phyloP scores from a whole-genome alignment of 2,329 filamentous ascomycete genomes.

The Fusarium burgessii region DNA sequence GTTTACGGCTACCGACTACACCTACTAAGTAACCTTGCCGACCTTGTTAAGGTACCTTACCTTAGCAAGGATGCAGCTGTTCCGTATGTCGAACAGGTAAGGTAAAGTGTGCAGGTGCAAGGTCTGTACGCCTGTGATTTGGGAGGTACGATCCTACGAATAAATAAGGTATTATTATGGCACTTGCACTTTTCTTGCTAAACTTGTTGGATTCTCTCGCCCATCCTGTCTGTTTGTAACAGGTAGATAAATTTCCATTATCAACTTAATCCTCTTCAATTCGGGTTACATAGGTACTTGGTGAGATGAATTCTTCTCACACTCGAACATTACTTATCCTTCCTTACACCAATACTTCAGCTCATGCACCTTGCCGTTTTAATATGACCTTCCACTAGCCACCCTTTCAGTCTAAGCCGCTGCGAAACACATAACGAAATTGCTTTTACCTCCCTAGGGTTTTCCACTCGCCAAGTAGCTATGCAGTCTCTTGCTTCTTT shows the following conservation, averaged over 20 bases:
- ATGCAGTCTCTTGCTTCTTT: neutral
- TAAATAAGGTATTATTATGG: neutral
- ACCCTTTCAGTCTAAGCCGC: neutral
- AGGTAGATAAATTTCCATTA: neutral
- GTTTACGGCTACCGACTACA: neutral
- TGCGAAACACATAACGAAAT: neutral
- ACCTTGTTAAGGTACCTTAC: too few relatives aligned
- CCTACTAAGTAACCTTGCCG: too few relatives aligned
- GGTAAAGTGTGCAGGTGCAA: neutral
- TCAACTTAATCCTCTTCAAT: neutral
- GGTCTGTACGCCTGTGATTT: neutral
- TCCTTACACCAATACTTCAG: conserved; percentile 11
- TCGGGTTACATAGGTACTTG: neutral
- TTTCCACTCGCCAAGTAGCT: neutral
- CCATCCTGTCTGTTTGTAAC: neutral
- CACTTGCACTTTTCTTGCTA: neutral
- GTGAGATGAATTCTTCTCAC: neutral
- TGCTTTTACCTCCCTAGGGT: conserved; percentile 1
- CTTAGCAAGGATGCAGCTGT: neutral
- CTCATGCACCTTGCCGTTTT: conserved; percentile 17
- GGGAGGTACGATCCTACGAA: neutral
- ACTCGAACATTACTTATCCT: neutral
- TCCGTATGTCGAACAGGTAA: neutral
- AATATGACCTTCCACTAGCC: neutral
- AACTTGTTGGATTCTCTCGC: neutral